Conservation (phyloP, 768 basidiomycete species). For the Boletus tomentosulus region DNA sequence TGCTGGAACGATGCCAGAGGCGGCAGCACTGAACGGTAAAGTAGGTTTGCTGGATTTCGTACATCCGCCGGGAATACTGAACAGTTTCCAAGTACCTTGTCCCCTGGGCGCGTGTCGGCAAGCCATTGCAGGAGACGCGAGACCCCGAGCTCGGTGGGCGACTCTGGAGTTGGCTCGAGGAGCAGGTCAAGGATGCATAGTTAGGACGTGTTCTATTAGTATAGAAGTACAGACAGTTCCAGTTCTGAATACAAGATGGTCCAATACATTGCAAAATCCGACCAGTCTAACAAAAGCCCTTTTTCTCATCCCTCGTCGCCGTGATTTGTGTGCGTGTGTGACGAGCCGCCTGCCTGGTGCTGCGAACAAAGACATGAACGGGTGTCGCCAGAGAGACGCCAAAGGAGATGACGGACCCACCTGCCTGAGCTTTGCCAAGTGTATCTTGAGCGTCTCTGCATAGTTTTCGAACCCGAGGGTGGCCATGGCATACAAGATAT, state of each 20-base stretch:
- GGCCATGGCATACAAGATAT: constrained; percentile 92
- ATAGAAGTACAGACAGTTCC: neutral
- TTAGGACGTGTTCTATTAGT: constrained; percentile 8
- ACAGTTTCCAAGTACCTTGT: constrained; percentile 35
- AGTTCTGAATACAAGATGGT: neutral
- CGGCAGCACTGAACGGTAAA: constrained; percentile 37
- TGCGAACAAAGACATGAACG: neutral
- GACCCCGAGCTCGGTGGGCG: constrained; percentile 33
- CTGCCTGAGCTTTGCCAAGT: constrained; percentile 85
- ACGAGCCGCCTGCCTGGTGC: constrained; percentile 28
- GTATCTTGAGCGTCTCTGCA: constrained; percentile 87
- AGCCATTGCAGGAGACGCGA: constrained; percentile 13
- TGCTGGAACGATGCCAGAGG: constrained; percentile 40
- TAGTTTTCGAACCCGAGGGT: constrained; percentile 94
- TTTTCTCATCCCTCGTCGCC: neutral
- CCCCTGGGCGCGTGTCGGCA: constrained; percentile 41
- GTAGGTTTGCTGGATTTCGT: constrained; percentile 18
- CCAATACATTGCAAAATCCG: neutral
- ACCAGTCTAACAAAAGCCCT: neutral
- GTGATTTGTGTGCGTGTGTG: neutral
- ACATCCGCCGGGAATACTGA: neutral
- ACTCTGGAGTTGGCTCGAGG: constrained; percentile 48
- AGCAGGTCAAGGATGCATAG: constrained; percentile 33
- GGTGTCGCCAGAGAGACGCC: neutral
- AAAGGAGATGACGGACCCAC: constrained; percentile 33